Percentiles rank a stretch among this genome's conserved stretches.
Evolutionary conservation across 2,329 filamentous ascomycete species (phyloP).

Genomic region (Talaromyces verruculosus): DNA sequence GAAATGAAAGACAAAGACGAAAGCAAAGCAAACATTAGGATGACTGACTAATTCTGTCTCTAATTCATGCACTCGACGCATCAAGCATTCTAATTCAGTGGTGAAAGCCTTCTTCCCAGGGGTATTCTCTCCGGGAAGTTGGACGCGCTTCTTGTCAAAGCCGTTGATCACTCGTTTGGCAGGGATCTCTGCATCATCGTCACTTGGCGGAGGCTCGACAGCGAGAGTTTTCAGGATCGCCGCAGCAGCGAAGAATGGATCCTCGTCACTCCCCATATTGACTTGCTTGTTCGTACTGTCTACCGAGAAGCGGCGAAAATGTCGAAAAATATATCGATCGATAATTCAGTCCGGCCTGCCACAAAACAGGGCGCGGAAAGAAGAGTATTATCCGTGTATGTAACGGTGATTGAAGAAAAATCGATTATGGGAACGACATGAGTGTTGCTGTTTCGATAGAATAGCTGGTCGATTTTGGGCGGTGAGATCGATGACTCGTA

Average conservation of each 20-base stretch:
- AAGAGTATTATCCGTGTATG: neutral
- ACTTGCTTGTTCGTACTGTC: constrained; percentile 10
- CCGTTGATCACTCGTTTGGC: constrained; percentile 50
- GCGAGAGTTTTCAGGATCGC: constrained; percentile 49
- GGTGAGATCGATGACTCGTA: constrained; percentile 3
- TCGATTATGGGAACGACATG: constrained; percentile 13
- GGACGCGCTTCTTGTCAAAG: constrained; percentile 55
- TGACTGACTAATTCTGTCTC: constrained; percentile 69
- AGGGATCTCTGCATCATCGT: constrained; percentile 37
- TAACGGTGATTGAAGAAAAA: too few relatives aligned
- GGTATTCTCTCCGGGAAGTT: constrained; percentile 74
- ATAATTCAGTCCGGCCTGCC: constrained; percentile 9
- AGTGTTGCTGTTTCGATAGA: neutral
- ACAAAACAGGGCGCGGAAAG: constrained; percentile 8
- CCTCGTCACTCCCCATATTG: constrained; percentile 51
- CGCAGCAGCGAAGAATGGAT: constrained; percentile 46
- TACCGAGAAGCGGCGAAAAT: neutral
- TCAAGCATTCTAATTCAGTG: constrained; percentile 75
- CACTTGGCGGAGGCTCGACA: constrained; percentile 32
- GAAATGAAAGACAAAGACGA: neutral
- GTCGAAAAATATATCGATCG: neutral
- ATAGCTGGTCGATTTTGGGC: neutral
- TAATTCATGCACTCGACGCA: constrained; percentile 74
- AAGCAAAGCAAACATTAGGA: constrained; percentile 19
- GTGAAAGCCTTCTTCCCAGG: constrained; percentile 77